Percentiles rank a stretch among this genome's conserved stretches.
Evolutionary conservation across 805 yeast species (phyloP).

Genomic region (Soucietia sequanensis): DNA sequence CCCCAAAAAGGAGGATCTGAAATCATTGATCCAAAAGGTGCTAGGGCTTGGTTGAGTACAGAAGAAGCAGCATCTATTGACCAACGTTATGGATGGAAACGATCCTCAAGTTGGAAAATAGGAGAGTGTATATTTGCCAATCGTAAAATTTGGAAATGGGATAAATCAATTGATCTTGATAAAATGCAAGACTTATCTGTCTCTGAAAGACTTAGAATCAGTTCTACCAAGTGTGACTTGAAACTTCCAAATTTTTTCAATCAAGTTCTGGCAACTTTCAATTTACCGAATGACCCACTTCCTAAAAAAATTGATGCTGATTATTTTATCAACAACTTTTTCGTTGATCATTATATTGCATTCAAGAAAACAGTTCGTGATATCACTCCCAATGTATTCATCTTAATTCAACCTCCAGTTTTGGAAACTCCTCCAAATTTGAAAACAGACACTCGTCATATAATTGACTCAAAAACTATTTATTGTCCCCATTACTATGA

Average conservation of each 20-base stretch:
- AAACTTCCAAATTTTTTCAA: slow-evolving; percentile 31
- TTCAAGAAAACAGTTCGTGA: slow-evolving; percentile 51
- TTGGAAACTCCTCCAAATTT: slow-evolving; percentile 72
- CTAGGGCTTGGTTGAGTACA: slow-evolving; percentile 63
- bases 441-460: slow-evolving; percentile 41
- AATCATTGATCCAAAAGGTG: slow-evolving; percentile 64
- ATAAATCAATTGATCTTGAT: slow-evolving; percentile 18
- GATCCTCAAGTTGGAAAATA: slow-evolving; percentile 62
- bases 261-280: slow-evolving; percentile 27
- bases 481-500: slow-evolving; percentile 92
- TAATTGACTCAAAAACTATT: slow-evolving; percentile 64
- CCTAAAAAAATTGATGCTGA: slow-evolving; percentile 41
- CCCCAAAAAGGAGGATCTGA: slow-evolving; percentile 62
- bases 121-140: slow-evolving; percentile 82
- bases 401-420: slow-evolving; percentile 81
- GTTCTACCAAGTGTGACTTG: slow-evolving; percentile 21
- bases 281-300: slow-evolving; percentile 12
- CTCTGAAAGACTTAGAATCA: slow-evolving; percentile 25
- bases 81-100: slow-evolving; percentile 64
- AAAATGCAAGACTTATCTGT: slow-evolving; percentile 19
- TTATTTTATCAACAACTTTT: slow-evolving; percentile 62
- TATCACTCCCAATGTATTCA: slow-evolving; percentile 44
- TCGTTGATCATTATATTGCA: slow-evolving; percentile 56
- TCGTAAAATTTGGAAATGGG: slow-evolving; percentile 72
- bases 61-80: slow-evolving; percentile 49